A percentile compares a stretch with the other conserved stretches of the same genome.
Evolutionary conservation across 768 basidiomycete species (phyloP).

Genomic region (Lepiota brunneoincarnata): DNA sequence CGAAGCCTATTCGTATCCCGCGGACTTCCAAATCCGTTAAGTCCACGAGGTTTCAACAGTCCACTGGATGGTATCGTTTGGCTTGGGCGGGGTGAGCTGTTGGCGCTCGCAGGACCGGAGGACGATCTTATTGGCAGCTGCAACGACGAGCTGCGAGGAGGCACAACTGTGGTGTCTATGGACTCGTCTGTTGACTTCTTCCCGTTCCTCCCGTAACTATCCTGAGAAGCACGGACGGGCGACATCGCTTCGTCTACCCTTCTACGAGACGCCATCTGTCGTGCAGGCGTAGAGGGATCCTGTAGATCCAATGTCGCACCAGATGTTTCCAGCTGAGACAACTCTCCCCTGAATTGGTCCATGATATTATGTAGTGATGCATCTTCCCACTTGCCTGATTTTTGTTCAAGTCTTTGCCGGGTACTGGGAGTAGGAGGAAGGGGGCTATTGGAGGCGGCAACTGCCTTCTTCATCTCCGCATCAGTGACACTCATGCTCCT

Average conservation of each 20-base stretch:
- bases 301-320: slow-evolving; percentile 55
- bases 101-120: slow-evolving; percentile 23
- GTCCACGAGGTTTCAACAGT: slow-evolving; percentile 43
- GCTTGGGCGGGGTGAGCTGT: slow-evolving; percentile 23
- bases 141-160: slow-evolving; percentile 51
- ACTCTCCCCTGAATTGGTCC: slow-evolving; percentile 70
- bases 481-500: slow-evolving; percentile 76
- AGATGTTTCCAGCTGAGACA: slow-evolving; percentile 60
- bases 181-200: slow-evolving; percentile 18
- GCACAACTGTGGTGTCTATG: slow-evolving; percentile 33
- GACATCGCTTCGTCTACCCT: slow-evolving; percentile 30
- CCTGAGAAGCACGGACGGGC: slow-evolving; percentile 19
- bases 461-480: slow-evolving; percentile 49
- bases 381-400: slow-evolving; percentile 28
- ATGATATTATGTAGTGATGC: slow-evolving; percentile 59
- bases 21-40: slow-evolving; percentile 18
- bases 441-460: slow-evolving; percentile 32
- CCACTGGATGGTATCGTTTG: slow-evolving; percentile 36
- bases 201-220: slow-evolving; percentile 15
- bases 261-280: slow-evolving; percentile 36
- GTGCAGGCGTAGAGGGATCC: slow-evolving; percentile 61
- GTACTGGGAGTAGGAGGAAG: slow-evolving; percentile 28
- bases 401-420: slow-evolving; percentile 15
- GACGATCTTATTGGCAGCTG: slow-evolving; percentile 32
- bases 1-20: slow-evolving; percentile 42